Percentiles rank a stretch among this genome's conserved stretches.
Conservation (phyloP, 192 early-diverging fungal species). For the Haplosporangium gracile region DNA sequence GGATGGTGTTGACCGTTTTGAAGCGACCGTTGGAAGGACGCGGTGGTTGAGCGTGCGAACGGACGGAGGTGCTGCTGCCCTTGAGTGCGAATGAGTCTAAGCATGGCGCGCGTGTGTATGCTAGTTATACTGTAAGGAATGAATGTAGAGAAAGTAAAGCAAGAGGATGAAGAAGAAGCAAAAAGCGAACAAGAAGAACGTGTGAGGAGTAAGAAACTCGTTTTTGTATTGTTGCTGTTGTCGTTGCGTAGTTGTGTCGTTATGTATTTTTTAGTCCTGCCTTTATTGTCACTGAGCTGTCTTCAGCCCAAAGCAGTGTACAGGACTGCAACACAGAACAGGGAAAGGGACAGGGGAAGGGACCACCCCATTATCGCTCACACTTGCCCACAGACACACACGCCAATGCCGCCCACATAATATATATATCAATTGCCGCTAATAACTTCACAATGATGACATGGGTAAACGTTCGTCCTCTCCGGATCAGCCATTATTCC, state of each 20-base stretch:
- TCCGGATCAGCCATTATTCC: not conserved
- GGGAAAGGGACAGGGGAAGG: not conserved
- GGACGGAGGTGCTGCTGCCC: constrained; percentile 6
- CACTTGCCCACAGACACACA: not conserved
- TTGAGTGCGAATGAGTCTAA: constrained; percentile 27
- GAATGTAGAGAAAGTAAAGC: not conserved
- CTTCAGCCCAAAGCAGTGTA: not conserved
- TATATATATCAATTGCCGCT: not conserved
- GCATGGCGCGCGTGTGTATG: constrained; percentile 8
- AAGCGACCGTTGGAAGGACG: constrained; percentile 6
- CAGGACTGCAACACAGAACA: too few relatives aligned
- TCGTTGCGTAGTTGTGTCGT: not conserved
- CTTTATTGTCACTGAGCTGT: not conserved
- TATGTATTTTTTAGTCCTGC: not conserved
- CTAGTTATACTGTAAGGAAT: not conserved
- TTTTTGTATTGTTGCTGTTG: too few relatives aligned
- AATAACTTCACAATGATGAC: not conserved
- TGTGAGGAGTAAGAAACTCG: not conserved
- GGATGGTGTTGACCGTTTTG: not conserved
- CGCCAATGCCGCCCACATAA: not conserved
- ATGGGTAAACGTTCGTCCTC: not conserved
- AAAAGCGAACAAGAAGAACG: not conserved
- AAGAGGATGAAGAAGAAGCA: not conserved
- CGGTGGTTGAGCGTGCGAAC: not conserved
- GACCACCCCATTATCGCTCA: not conserved